Conservation (phyloP, 176 grass and related monocot species). For the Eleusine indica region DNA sequence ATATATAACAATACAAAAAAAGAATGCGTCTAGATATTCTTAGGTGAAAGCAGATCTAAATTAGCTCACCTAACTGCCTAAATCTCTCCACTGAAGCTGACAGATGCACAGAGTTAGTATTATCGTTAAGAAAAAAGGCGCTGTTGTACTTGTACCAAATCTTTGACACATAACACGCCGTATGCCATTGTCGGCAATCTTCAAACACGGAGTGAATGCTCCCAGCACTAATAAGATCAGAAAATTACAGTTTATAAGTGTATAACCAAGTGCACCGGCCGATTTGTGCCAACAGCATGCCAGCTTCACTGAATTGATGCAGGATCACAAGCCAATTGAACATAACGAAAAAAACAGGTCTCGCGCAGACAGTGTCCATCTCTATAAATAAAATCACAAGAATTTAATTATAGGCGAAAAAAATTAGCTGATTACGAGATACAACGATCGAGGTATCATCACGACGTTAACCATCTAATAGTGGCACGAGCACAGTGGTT, state of each 20-base stretch:
- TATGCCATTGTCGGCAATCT: background rate
- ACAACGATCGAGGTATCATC: background rate
- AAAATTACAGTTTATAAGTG: background rate
- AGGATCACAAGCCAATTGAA: background rate
- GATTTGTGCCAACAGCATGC: background rate
- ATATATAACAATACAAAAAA: background rate
- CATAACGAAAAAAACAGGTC: background rate
- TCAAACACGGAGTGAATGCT: background rate
- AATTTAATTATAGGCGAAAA: background rate
- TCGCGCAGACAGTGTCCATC: background rate
- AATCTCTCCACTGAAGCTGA: background rate
- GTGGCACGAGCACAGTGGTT: slow-evolving; percentile 55
- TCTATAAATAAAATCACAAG: background rate
- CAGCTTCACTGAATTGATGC: background rate
- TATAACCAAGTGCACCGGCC: background rate
- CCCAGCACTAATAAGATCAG: background rate
- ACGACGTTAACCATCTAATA: background rate
- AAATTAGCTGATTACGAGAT: background rate
- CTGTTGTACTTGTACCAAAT: background rate
- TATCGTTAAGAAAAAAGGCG: background rate
- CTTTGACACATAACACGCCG: background rate
- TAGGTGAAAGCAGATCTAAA: slow-evolving; percentile 21
- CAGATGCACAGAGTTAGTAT: background rate
- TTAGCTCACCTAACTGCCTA: slow-evolving; percentile 35
- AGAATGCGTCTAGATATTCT: background rate